Evolutionary conservation across 2,329 filamentous ascomycete species (phyloP).

Genomic region (Colletotrichum magnum): DNA sequence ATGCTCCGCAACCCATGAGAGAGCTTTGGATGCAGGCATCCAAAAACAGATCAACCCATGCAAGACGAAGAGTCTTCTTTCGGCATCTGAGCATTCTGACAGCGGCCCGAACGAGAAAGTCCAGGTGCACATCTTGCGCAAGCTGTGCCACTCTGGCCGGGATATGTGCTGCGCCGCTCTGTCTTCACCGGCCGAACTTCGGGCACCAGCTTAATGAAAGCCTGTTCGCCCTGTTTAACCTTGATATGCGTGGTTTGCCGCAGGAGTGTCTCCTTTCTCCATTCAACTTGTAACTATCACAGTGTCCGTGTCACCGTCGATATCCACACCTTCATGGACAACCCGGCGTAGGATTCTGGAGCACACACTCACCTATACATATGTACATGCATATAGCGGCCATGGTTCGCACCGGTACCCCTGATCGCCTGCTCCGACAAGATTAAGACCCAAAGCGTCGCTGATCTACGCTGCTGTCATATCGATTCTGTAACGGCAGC

Average conservation of each 20-base stretch:
- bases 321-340: slow-evolving; percentile 12
- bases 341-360: slow-evolving; percentile 12
- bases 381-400: not conserved
- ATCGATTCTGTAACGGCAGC: not conserved
- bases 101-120: not conserved
- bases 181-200: not conserved
- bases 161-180: not conserved
- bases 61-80: not conserved
- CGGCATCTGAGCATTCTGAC: not conserved
- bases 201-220: not conserved
- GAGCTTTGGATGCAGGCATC: not conserved
- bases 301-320: not conserved
- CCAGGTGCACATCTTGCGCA: not conserved
- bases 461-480: slow-evolving; percentile 19
- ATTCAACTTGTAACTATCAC: not conserved
- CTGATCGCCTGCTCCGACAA: slow-evolving; percentile 12
- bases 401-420: slow-evolving; percentile 2
- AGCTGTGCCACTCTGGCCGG: not conserved
- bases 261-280: not conserved
- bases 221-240: not conserved
- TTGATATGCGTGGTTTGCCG: not conserved
- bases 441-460: slow-evolving; percentile 1
- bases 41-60: not conserved
- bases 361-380: not conserved
- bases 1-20: slow-evolving; percentile 5